These are phyloP conservation scores for Oldenlandia corymbosa DNA, from an alignment of 257 asterid genomes.

Conservation along the genomic window DNA sequence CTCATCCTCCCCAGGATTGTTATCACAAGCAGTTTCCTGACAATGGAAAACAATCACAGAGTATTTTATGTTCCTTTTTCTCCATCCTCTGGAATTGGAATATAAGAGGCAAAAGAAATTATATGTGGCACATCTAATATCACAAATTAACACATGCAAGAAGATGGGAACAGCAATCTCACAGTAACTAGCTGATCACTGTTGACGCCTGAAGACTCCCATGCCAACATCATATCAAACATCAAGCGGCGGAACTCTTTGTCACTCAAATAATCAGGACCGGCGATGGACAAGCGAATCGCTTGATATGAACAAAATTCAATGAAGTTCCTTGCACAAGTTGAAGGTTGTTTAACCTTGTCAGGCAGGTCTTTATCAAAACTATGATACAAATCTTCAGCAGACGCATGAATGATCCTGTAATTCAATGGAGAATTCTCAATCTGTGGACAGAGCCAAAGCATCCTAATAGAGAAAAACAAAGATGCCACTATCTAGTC, in stretches of 20 bases:
- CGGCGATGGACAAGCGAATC: constrained; percentile 35
- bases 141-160: background rate
- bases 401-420: constrained; percentile 59
- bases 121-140: background rate
- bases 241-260: constrained; percentile 64
- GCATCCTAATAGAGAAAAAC: background rate
- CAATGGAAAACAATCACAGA: constrained; percentile 6
- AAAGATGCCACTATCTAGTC: background rate
- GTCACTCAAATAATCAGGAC: constrained; percentile 57
- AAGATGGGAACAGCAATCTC: constrained; percentile 20
- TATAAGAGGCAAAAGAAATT: background rate
- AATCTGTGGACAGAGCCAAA: too few relatives aligned
- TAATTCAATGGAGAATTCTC: constrained; percentile 5
- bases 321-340: constrained; percentile 64
- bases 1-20: constrained; percentile 62
- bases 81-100: background rate
- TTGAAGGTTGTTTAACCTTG: constrained; percentile 44
- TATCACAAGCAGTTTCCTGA: constrained; percentile 49
- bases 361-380: constrained; percentile 58
- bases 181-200: constrained; percentile 40
- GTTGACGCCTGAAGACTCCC: constrained; percentile 71
- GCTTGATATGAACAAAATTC: constrained; percentile 78
- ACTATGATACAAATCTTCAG: constrained; percentile 43
- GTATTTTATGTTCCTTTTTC: too few relatives aligned
- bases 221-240: constrained; percentile 93